Percentiles rank a stretch among this genome's conserved stretches.
phyloP scores from a whole-genome alignment of 2,329 filamentous ascomycete genomes.

The Cryoendolithus antarcticus region DNA sequence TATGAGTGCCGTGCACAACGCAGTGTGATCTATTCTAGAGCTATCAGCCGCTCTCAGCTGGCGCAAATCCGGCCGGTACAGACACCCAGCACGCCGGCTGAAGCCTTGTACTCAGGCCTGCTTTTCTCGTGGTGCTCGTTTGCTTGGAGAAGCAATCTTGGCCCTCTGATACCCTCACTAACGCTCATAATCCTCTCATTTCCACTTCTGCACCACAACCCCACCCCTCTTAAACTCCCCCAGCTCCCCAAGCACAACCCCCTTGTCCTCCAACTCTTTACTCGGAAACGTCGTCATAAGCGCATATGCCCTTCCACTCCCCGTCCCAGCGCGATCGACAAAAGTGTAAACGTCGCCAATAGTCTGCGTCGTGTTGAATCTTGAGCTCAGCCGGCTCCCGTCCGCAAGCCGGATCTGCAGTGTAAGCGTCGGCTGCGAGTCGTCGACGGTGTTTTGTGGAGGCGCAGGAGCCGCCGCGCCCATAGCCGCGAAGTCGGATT shows the following conservation, averaged over 20 bases:
- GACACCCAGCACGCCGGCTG: too few relatives aligned
- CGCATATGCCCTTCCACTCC: constrained; percentile 53
- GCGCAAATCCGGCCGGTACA: too few relatives aligned
- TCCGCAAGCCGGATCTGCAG: constrained; percentile 70
- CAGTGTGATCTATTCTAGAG: too few relatives aligned
- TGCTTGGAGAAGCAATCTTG: too few relatives aligned
- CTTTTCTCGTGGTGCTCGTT: too few relatives aligned
- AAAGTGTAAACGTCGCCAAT: constrained; percentile 68
- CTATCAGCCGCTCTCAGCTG: too few relatives aligned
- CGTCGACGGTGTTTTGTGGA: constrained; percentile 43
- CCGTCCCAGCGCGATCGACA: constrained; percentile 50
- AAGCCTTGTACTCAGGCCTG: too few relatives aligned
- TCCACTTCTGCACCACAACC: constrained; percentile 46
- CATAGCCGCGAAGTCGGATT: constrained; percentile 22
- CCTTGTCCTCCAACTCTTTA: constrained; percentile 63
- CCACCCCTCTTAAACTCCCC: constrained; percentile 40
- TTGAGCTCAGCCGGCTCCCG: constrained; percentile 61
- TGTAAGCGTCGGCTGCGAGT: constrained; percentile 53
- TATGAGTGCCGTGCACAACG: too few relatives aligned
- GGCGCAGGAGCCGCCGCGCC: constrained; percentile 21
- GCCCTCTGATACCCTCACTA: too few relatives aligned
- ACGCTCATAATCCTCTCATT: constrained; percentile 12
- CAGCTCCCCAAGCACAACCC: constrained; percentile 34
- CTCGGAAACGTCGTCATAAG: constrained; percentile 74
- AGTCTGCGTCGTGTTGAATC: constrained; percentile 71